Percentiles rank a stretch among this genome's conserved stretches.
These are phyloP conservation scores for Erodium trifolium DNA, from an alignment of 441 rosid species.

Conservation along the genomic window DNA sequence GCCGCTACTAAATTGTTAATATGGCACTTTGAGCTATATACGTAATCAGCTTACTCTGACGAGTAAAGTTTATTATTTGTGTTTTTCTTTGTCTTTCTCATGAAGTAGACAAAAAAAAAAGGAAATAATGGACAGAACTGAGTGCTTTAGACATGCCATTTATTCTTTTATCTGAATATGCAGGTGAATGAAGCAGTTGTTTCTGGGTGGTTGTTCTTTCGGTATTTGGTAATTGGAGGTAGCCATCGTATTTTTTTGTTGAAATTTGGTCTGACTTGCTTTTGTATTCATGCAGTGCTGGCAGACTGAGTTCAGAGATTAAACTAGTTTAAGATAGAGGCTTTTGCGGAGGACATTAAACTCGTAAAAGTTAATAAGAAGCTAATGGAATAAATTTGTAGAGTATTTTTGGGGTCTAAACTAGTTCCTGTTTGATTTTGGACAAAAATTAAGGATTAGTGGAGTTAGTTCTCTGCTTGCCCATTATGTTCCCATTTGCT, in stretches of 20 bases:
- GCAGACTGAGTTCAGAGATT: background rate
- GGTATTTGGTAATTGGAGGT: constrained; percentile 99
- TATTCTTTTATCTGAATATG: constrained; percentile 17
- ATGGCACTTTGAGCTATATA: no score
- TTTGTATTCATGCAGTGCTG: background rate
- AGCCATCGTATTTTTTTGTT: constrained; percentile 11
- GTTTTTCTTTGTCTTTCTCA: no score
- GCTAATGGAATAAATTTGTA: background rate
- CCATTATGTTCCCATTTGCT: background rate
- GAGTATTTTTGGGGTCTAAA: background rate
- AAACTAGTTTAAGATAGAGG: background rate
- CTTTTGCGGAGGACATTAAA: background rate
- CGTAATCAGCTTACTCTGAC: no score
- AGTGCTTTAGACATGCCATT: constrained; percentile 2
- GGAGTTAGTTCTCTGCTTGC: background rate
- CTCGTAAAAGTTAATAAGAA: background rate
- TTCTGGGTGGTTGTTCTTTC: constrained; percentile 93
- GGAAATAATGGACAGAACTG: background rate
- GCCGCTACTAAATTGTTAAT: no score
- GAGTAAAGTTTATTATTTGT: no score
- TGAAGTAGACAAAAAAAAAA: no score
- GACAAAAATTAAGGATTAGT: background rate
- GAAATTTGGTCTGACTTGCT: background rate
- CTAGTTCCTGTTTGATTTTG: background rate
- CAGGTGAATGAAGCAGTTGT: constrained; percentile 98